phyloP scores from a whole-genome alignment of 768 basidiomycete genomes.

The Pisolithus orientalis region DNA sequence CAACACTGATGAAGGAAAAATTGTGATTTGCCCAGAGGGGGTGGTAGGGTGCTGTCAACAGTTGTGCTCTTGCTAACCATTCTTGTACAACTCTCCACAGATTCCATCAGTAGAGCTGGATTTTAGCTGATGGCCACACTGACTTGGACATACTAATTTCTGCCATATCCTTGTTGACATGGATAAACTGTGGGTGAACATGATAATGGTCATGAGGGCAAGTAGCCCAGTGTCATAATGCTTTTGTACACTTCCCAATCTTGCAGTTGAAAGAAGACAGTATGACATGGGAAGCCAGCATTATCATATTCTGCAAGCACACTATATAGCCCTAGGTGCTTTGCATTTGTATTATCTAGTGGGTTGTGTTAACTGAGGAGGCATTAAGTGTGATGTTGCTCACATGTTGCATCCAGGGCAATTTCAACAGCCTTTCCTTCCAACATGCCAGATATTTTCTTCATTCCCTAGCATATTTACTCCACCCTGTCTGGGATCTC shows the following conservation, averaged over 20 bases:
- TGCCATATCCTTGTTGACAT: slow-evolving; percentile 10
- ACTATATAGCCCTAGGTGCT: slow-evolving; percentile 18
- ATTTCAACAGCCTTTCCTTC: too few species aligned
- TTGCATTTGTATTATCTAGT: neutral
- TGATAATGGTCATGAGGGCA: slow-evolving; percentile 5
- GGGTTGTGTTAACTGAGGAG: neutral
- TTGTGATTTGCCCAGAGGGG: too few species aligned
- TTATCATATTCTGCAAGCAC: slow-evolving; percentile 18
- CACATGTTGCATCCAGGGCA: slow-evolving; percentile 12
- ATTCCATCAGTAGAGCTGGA: too few species aligned
- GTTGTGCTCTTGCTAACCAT: too few species aligned
- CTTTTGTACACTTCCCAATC: slow-evolving; percentile 12
- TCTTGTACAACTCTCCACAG: too few species aligned
- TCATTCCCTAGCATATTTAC: too few species aligned
- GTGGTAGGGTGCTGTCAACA: too few species aligned
- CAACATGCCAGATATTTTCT: too few species aligned
- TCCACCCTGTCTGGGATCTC: too few species aligned
- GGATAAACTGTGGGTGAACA: slow-evolving; percentile 2
- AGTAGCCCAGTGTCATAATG: slow-evolving; percentile 11
- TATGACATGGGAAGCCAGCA: slow-evolving; percentile 21
- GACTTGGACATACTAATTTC: slow-evolving; percentile 7
- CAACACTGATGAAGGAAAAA: too few species aligned
- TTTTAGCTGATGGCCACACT: too few species aligned
- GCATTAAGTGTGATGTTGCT: slow-evolving; percentile 9
- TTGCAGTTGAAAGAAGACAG: slow-evolving; percentile 17